Evolutionary conservation across 75 land plant genomes (phyloP), one percentile per base, ranked within the genome.

Genomic region (Sequoia sempervirens): DNA sequence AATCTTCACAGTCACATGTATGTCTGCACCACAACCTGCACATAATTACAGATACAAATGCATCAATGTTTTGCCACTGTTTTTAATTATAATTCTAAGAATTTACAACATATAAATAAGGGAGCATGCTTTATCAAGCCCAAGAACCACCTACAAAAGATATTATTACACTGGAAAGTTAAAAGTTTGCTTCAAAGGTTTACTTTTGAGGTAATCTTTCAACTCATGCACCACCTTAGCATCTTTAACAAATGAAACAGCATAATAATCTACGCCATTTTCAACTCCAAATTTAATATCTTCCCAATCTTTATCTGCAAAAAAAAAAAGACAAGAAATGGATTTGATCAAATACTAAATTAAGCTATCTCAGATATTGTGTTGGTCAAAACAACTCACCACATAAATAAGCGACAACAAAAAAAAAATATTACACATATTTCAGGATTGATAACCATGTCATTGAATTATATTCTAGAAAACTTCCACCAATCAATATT

Each of bases 231-330:
- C 91, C 79, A 97, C 99, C 82, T 90, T 85, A 58, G 99, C 98
- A 87, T 97, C 95, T 84, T 97, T 97, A 12, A 97, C 99, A 87
- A 97, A 97, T 12, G 99, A 97, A 56, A 97, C 92, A 80, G 98
- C 99, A 88, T 97, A 97, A 76, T 92, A 97, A 80, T 97, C 99
- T 82, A 97, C 93, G 81, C 92, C 80, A 81, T 97, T 97, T 34
- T 96, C 98, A 80, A 97, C 99, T 38, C 98, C 99, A 89, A 97
- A 97, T 84, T 97, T 97, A 84, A 97, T 97, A 86, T 97, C 99
- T 81, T 97, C 99, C 99, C 99, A 97, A 81, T 97, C 99, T 80
- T 96, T 97, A 72, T 97, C 99, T 94, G 90, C 66, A 56, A 81
- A 12, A 81, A 54, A 34, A 15, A 54, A 78, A 45, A 23, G 20